A percentile compares a stretch with the other conserved stretches of the same genome.
Conservation (phyloP, 2,329 filamentous ascomycete genomes). For the Alternaria consortialis region DNA sequence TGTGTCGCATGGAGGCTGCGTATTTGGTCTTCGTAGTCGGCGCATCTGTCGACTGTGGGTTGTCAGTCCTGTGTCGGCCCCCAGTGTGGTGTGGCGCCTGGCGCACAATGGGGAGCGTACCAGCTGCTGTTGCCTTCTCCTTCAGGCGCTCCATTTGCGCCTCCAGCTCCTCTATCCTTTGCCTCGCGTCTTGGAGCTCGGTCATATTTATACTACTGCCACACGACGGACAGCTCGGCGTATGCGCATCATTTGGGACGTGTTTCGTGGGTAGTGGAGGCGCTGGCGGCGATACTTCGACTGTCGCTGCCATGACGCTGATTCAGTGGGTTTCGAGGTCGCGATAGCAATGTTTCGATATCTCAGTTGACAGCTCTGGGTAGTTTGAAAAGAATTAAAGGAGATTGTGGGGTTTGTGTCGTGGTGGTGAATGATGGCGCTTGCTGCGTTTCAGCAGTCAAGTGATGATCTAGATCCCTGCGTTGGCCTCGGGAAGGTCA, state of each 20-base stretch:
- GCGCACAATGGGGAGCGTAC: slow-evolving; percentile 49
- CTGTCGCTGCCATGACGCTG: slow-evolving; percentile 29
- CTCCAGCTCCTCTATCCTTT: slow-evolving; percentile 66
- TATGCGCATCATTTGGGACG: slow-evolving; percentile 27
- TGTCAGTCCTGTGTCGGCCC: slow-evolving; percentile 11
- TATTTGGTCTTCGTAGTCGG: slow-evolving; percentile 84
- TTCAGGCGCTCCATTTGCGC: slow-evolving; percentile 74
- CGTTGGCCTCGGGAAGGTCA: not conserved
- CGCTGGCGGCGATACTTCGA: slow-evolving; percentile 28
- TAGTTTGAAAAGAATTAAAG: not conserved
- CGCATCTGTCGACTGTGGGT: slow-evolving; percentile 63
- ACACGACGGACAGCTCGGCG: slow-evolving; percentile 43
- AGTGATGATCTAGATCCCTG: slow-evolving; percentile 11
- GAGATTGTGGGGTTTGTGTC: slow-evolving; percentile 13
- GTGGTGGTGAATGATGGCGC: slow-evolving; percentile 5
- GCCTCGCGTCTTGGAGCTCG: slow-evolving; percentile 32
- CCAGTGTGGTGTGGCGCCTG: not conserved
- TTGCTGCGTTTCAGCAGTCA: slow-evolving; percentile 19
- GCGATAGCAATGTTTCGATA: not conserved
- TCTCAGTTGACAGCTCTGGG: not conserved
- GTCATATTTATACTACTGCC: slow-evolving; percentile 32
- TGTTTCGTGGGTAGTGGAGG: slow-evolving; percentile 32
- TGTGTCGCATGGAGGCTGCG: slow-evolving; percentile 56
- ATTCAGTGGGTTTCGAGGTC: not conserved
- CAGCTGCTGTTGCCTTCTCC: slow-evolving; percentile 72